Evolutionary conservation across 768 basidiomycete species (phyloP).

Genomic region (Leucosporidium scottii): DNA sequence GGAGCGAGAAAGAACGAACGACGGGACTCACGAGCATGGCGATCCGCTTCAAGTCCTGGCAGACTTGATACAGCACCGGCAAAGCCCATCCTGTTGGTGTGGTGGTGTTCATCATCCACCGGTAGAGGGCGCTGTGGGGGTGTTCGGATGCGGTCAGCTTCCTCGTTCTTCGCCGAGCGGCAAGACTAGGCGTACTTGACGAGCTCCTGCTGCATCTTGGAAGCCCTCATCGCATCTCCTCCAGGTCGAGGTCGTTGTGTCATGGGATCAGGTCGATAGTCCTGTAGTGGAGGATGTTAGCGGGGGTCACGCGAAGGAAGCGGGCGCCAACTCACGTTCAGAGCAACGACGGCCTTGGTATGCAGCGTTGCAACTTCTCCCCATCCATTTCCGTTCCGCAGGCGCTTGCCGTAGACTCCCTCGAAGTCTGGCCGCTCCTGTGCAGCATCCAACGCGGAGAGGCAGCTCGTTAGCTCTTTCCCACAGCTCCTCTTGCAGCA

Average conservation of each 20-base stretch:
- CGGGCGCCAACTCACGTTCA: constrained; percentile 12
- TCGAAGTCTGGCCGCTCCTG: neutral
- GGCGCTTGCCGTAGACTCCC: no score
- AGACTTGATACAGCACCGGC: constrained; percentile 31
- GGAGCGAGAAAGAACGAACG: neutral
- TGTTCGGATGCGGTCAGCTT: neutral
- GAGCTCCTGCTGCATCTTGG: constrained; percentile 21
- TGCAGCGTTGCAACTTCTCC: constrained; percentile 17
- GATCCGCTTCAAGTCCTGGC: constrained; percentile 26
- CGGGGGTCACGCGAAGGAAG: neutral
- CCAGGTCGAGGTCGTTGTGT: neutral
- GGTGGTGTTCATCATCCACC: constrained; percentile 17
- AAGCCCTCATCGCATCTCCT: constrained; percentile 6
- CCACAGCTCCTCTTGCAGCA: neutral
- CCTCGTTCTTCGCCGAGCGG: neutral
- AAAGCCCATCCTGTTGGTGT: constrained; percentile 27
- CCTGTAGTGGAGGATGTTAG: neutral
- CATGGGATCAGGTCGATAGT: neutral
- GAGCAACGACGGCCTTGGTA: constrained; percentile 10
- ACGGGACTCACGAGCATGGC: constrained; percentile 22
- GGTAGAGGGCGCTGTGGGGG: constrained; percentile 13
- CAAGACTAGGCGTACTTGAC: constrained; percentile 13
- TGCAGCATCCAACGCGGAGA: neutral
- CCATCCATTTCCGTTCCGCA: constrained; percentile 1
- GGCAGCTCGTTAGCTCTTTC: no score